Evolutionary conservation across 2,329 filamentous ascomycete genomes (phyloP), one percentile per base, ranked within the genome.

Genomic region (Aspergillus glaucus): DNA sequence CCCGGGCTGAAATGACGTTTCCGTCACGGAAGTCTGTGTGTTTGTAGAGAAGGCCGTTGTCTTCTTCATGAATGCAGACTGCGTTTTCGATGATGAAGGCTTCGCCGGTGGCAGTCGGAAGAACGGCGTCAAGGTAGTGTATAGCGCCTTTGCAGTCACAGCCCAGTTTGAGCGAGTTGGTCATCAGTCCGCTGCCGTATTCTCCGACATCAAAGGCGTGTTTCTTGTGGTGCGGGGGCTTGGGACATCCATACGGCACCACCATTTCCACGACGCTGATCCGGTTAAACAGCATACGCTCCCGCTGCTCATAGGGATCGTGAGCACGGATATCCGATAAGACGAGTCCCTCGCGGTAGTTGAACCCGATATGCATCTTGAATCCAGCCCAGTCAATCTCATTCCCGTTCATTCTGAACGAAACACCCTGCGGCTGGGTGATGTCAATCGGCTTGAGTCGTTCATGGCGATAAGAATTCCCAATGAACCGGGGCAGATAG

Each of bases 21-120:
- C 91, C 85, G 61, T 95, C 89, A 39, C 90, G 81, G 78, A 94
- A 95, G 70, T 95, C 90, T 12, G 83, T 89, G 72, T 93, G 88
- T 74, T 95, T 95, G 79, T 62, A 63, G 8, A 62, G 55, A 21
- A 62, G 56, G 12, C 61, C 61, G 43, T 63, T 62, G 45, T 63
- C 61, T 48, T 62, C 61, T 42, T 63, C 61, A 53, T 63, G 60
- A 22, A 63, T 63, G 47, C 61, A 61, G 40, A 63, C 58, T 30
- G 60, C 61, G 45, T 63, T 50, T 37, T 48, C 28, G 21, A 50
- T 43, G 4, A 50, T n/a, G 2, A 37, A 19, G 4, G 58, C 54
- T 37, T 61, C 59, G 30, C 61, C 61, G 6, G 55, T 59, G 22
- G 53, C 47, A 2, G 56, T 62, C 8, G 58, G 53, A 45, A 62